Evolutionary conservation across 176 grass and related monocot genomes (phyloP), one percentile per base, ranked within the genome.

Genomic region (Themeda triandra): DNA sequence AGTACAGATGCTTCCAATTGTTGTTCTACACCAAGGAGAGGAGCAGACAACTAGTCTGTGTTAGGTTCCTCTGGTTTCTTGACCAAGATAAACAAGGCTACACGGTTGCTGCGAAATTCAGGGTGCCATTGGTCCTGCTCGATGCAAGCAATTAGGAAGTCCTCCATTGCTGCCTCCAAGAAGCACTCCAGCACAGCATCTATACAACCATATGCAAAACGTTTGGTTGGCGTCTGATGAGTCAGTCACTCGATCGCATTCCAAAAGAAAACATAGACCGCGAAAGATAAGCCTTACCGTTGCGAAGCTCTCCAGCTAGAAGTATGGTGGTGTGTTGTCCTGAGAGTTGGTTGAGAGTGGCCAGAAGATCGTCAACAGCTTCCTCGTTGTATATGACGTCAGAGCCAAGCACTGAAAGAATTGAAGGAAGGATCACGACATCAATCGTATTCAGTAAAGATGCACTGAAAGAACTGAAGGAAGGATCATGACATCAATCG

Each of bases 311-410:
- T 30, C 89, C 96, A 67, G 93, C 89, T 18, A 98, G 83, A 15
- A 98, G 81, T 49, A 98, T 85, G 13, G 96, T 92, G 30, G 96
- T 95, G 63, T 89, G 69, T 5, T 45, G 63, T 14, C 86, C 89
- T 42, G 89, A 87, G 25, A 98, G 86, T 2, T 90, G 87, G 19
- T 79, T 82, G 25, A 98, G 79, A 25, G 93, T 98, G 8, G 49
- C 31, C 29, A 92, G 79, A 71, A 95, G 83, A 81, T 95, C 96
- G 69, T 89, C 78, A 0, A 98, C 89, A 11, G 86, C 96, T 70
- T 84, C 89, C 91, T 98, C 93, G 27, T 86, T 93, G 86, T 98
- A 95, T 19, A 98, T 86, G 29, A 98, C 87, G n/a, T 98, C 93
- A 2, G 89, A 98, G 66, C 96, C 96, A n/a, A 98, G 82, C 75